Percentiles rank a stretch among this genome's conserved stretches.
Evolutionary conservation across 2,329 filamentous ascomycete genomes (phyloP).

Genomic region (Albophoma yamanashiensis): DNA sequence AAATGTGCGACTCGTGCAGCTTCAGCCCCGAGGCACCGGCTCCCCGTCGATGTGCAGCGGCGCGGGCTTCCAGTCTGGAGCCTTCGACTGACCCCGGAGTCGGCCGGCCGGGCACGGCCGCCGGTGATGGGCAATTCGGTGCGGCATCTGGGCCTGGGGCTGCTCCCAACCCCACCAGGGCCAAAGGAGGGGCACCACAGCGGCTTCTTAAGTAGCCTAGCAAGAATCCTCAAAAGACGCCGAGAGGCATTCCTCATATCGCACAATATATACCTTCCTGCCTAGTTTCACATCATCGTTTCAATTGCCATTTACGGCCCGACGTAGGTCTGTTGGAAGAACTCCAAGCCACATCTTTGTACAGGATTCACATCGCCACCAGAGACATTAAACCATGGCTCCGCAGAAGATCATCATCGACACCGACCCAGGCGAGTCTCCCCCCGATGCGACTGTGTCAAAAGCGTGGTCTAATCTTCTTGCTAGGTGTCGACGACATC

Average conservation of each 20-base stretch:
- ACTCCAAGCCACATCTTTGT: not conserved
- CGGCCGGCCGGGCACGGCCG: not conserved
- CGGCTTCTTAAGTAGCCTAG: not conserved
- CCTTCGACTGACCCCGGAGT: not conserved
- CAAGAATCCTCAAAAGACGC: not conserved
- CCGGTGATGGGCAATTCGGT: not conserved
- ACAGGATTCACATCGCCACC: not conserved
- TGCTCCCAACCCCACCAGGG: not conserved
- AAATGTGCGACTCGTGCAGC: not conserved
- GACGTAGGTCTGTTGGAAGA: not conserved
- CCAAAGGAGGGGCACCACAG: not conserved
- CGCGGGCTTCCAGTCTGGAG: not conserved
- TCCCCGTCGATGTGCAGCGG: not conserved
- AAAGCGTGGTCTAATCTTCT: not conserved
- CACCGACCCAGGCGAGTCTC: constrained; percentile 66
- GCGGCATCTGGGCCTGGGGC: not conserved
- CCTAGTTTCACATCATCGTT: not conserved
- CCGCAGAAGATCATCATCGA: constrained; percentile 84
- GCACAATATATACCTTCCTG: not conserved
- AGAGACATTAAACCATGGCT: constrained; percentile 35
- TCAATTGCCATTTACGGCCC: not conserved
- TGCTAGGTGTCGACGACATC: constrained; percentile 72
- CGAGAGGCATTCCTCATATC: not conserved
- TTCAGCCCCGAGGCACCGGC: not conserved
- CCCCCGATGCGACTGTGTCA: not conserved